Conservation (phyloP, 2,329 filamentous ascomycete genomes). For the Arthrobotrys sinensis region DNA sequence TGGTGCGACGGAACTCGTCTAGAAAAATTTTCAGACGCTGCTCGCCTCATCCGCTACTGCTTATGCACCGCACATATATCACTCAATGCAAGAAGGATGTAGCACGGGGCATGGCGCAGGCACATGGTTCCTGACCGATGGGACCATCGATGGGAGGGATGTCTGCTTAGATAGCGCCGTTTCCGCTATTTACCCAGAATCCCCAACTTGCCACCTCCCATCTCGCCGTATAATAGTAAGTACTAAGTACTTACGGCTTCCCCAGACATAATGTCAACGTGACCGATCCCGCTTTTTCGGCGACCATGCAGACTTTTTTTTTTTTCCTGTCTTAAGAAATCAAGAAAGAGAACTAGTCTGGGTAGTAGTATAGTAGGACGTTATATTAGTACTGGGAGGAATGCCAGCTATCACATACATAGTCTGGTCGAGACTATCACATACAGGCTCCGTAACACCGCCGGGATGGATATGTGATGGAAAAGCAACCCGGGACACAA, state of each 20-base stretch:
- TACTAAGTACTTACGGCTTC: neutral
- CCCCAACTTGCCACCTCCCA: constrained; percentile 25
- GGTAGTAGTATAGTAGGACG: constrained; percentile 5
- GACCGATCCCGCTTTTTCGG: constrained; percentile 15
- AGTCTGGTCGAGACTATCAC: constrained; percentile 19
- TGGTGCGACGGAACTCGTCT: constrained; percentile 51
- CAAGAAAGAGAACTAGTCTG: neutral
- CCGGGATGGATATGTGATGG: constrained; percentile 12
- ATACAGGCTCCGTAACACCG: constrained; percentile 12
- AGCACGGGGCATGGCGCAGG: constrained; percentile 30
- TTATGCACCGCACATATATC: constrained; percentile 32
- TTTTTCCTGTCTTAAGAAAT: neutral
- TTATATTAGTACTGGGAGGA: constrained; percentile 32
- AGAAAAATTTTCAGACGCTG: constrained; percentile 47
- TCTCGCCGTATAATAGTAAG: neutral
- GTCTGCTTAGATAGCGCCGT: neutral
- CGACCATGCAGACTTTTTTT: constrained; percentile 14
- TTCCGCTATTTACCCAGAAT: constrained; percentile 32
- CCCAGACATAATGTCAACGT: constrained; percentile 9
- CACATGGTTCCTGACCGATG: constrained; percentile 32
- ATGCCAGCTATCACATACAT: constrained; percentile 30
- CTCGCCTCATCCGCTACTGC: constrained; percentile 4
- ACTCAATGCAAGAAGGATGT: constrained; percentile 33
- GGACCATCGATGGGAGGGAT: constrained; percentile 4
- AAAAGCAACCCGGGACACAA: constrained; percentile 24